These are phyloP conservation scores for Wickerhamomyces canadensis DNA, from an alignment of 805 yeast species.

Conservation along the genomic window DNA sequence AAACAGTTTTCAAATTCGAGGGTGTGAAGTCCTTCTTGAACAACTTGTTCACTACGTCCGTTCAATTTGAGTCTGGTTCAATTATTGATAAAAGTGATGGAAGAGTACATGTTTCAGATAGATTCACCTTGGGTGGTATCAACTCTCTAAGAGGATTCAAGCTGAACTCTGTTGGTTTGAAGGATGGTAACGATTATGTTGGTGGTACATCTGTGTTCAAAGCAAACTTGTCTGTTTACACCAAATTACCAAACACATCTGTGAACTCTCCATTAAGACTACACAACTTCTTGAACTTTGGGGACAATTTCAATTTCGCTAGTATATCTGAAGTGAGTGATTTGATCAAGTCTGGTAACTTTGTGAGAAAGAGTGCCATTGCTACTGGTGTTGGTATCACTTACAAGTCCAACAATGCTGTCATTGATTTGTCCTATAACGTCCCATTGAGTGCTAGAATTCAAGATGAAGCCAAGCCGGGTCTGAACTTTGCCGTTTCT, in stretches of 20 bases:
- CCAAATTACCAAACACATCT: slow-evolving; percentile 47
- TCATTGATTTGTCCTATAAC: slow-evolving; percentile 49
- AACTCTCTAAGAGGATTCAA: slow-evolving; percentile 58
- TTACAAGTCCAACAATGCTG: slow-evolving; percentile 47
- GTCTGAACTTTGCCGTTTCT: slow-evolving; percentile 49
- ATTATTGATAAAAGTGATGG: slow-evolving; percentile 31
- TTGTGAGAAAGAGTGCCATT: slow-evolving; percentile 32
- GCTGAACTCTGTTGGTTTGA: slow-evolving; percentile 51
- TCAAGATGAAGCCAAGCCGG: slow-evolving; percentile 44
- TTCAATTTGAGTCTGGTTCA: slow-evolving; percentile 45
- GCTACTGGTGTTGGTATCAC: slow-evolving; percentile 48
- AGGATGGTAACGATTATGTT: slow-evolving; percentile 37
- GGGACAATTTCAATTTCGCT: neutral
- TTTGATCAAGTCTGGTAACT: slow-evolving; percentile 16
- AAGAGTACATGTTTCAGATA: slow-evolving; percentile 56
- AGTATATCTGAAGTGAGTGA: slow-evolving; percentile 9
- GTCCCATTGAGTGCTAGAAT: slow-evolving; percentile 45
- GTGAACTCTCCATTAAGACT: slow-evolving; percentile 44
- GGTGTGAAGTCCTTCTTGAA: slow-evolving; percentile 35
- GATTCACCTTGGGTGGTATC: slow-evolving; percentile 69
- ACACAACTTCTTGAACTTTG: slow-evolving; percentile 46
- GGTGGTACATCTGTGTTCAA: slow-evolving; percentile 57
- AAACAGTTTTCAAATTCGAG: slow-evolving; percentile 17
- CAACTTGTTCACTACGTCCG: slow-evolving; percentile 41
- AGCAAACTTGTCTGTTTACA: slow-evolving; percentile 42